Evolutionary conservation across 2,329 filamentous ascomycete species (phyloP), one percentile per base, ranked within the genome.

Genomic region (Rhynchosporium agropyri): DNA sequence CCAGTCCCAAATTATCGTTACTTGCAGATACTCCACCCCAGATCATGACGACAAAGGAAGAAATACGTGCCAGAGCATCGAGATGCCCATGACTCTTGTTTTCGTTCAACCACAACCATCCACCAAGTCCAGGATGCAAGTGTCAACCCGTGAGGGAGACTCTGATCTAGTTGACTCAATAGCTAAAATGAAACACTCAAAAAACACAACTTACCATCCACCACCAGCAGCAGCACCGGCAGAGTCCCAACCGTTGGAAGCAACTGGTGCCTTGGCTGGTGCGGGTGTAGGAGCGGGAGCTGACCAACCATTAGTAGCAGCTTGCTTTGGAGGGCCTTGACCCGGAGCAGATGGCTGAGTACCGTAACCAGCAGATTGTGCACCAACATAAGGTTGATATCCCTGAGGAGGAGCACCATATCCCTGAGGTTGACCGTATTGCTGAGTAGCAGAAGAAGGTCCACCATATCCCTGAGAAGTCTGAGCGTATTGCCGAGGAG

Each of bases 1-100:
- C 50, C 50, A 53, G 50, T 53, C 50, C 33, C 50, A 53, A 53
- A 53, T n/a, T n/a, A 15, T 38, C 50, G 31, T 53, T n/a, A 53
- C 50, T 38, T 53, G 50, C 50, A 53, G 50, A 53, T 53, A 38
- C 50, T 38, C 33, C 33, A 38, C 50, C 29, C 50, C 50, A 53
- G 50, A 53, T 53, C 33, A 8, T 33, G 28, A 53, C 20, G 26
- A 49, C 3, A 40, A 15, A 38, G 20, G 38, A 38, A 15, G 33
- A 53, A 38, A 38, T 53, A 3, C 3, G 13, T 53, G 50, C 33
- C 50, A 53, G 10, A 38, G 33, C 33, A 26, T 53, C 13, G 28
- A 8, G 38, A 40, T 53, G 50, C 50, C 31, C 50, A 40, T 53
- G 50, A 26, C 15, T 53, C 26, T 53, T 38, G 33, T 31, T 36